phyloP scores from a whole-genome alignment of 2,329 filamentous ascomycete genomes.

The Waltergamsia citrina region DNA sequence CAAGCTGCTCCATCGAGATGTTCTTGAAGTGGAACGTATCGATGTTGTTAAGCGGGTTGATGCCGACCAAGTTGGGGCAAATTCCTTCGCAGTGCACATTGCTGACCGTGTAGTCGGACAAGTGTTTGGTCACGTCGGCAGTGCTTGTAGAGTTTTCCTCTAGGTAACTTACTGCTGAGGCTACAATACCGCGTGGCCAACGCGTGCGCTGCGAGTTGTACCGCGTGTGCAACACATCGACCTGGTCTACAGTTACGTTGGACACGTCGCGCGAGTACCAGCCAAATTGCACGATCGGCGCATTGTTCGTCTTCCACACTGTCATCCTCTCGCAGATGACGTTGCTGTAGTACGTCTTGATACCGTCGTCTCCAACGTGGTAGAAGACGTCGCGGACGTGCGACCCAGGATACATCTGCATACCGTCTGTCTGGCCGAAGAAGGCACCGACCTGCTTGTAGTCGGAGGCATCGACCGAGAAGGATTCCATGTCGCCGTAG shows the following conservation, averaged over 20 bases:
- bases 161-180: slow-evolving; percentile 7
- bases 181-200: slow-evolving; percentile 7
- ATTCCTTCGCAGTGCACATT: slow-evolving; percentile 11
- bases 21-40: slow-evolving; percentile 8
- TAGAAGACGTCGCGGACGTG: slow-evolving; percentile 21
- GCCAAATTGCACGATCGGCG: slow-evolving; percentile 23
- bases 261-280: slow-evolving; percentile 17
- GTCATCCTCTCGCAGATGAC: slow-evolving; percentile 11
- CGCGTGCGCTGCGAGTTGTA: slow-evolving; percentile 4
- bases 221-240: slow-evolving; percentile 16
- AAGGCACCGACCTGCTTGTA: slow-evolving; percentile 28
- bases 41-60: slow-evolving; percentile 11
- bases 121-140: slow-evolving; percentile 6
- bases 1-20: slow-evolving; percentile 7
- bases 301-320: slow-evolving; percentile 20
- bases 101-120: slow-evolving; percentile 8
- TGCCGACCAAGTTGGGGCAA: slow-evolving; percentile 9
- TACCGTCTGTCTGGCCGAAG: slow-evolving; percentile 25
- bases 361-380: slow-evolving; percentile 22
- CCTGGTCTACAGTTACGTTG: slow-evolving; percentile 14
- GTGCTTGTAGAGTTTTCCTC: slow-evolving; percentile 6
- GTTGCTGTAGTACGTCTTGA: slow-evolving; percentile 23
- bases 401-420: slow-evolving; percentile 19
- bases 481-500: slow-evolving; percentile 8
- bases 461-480: slow-evolving; percentile 14